phyloP scores from a whole-genome alignment of 495 filamentous ascomycete species.

The Penicillium samsonianum region DNA sequence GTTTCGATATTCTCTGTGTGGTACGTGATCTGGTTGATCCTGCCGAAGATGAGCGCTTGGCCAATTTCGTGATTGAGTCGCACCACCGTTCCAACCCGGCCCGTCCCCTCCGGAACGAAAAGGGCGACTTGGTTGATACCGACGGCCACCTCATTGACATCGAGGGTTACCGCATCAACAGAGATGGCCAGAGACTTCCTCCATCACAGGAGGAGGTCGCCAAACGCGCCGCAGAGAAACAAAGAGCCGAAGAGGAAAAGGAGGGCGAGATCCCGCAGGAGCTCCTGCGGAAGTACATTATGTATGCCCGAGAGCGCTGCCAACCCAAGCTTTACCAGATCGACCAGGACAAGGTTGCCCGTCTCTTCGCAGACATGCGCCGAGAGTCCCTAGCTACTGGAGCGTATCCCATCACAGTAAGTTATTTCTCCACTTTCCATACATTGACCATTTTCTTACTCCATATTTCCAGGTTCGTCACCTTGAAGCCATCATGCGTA shows the following conservation, averaged over 20 bases:
- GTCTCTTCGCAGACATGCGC: constrained; percentile 95
- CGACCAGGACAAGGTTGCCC: constrained; percentile 94
- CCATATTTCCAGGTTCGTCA: constrained; percentile 76
- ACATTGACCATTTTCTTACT: constrained; percentile 13
- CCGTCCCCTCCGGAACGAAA: constrained; percentile 52
- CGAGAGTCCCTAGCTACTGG: constrained; percentile 89
- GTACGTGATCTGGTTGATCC: constrained; percentile 98
- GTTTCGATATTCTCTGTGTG: constrained; percentile 98
- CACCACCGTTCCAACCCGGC: constrained; percentile 87
- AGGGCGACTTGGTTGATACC: constrained; percentile 62
- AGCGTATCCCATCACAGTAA: constrained; percentile 95
- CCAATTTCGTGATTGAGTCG: constrained; percentile 90
- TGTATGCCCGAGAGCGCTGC: constrained; percentile 90
- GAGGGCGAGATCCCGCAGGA: constrained; percentile 88
- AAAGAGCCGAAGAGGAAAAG: constrained; percentile 56
- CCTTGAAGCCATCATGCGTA: constrained; percentile 95
- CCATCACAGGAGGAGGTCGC: constrained; percentile 37
- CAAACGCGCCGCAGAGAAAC: constrained; percentile 40
- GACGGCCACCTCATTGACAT: constrained; percentile 54
- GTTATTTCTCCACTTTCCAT: constrained; percentile 28
- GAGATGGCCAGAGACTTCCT: constrained; percentile 38
- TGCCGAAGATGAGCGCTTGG: constrained; percentile 89
- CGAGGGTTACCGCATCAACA: constrained; percentile 47
- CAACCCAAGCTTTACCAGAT: constrained; percentile 95
- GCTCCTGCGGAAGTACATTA: constrained; percentile 92